Percentiles rank a stretch among this genome's conserved stretches.
Evolutionary conservation across 2,329 filamentous ascomycete genomes (phyloP).

Genomic region (Aspergillus aculeatus): DNA sequence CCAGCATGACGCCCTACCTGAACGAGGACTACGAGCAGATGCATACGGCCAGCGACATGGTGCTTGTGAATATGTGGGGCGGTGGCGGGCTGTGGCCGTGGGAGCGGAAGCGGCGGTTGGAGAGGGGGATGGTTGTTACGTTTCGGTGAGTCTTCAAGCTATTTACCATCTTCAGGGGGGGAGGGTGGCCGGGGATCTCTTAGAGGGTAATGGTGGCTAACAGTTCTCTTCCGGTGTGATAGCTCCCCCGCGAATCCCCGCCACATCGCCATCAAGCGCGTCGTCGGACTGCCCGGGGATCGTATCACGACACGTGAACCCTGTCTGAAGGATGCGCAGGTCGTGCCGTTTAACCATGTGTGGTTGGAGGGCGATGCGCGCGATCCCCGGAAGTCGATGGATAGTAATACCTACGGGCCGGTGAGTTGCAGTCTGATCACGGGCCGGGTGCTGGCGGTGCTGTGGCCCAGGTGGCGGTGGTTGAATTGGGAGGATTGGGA

Average conservation of each 20-base stretch:
- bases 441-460: slow-evolving; percentile 69
- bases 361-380: slow-evolving; percentile 91
- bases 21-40: slow-evolving; percentile 61
- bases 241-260: slow-evolving; percentile 73
- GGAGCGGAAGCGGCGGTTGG: slow-evolving; percentile 53
- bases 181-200: not conserved
- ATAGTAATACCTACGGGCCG: slow-evolving; percentile 90
- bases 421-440: slow-evolving; percentile 72
- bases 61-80: slow-evolving; percentile 44
- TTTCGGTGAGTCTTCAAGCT: slow-evolving; percentile 44
- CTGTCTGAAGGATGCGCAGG: slow-evolving; percentile 53
- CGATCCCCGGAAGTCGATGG: slow-evolving; percentile 64
- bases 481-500: slow-evolving; percentile 42
- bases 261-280: slow-evolving; percentile 71
- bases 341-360: slow-evolving; percentile 78
- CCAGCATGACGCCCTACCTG: slow-evolving; percentile 75
- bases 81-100: slow-evolving; percentile 55
- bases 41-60: slow-evolving; percentile 40
- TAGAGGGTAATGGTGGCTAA: not conserved
- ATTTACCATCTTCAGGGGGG: slow-evolving; percentile 1
- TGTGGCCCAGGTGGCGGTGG: slow-evolving; percentile 59
- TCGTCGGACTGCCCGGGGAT: slow-evolving; percentile 80
- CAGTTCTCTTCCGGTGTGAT: not conserved
- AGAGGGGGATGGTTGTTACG: slow-evolving; percentile 72
- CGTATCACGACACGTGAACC: slow-evolving; percentile 64